Evolutionary conservation across 768 basidiomycete species (phyloP).

Genomic region (Ramaria sp.): DNA sequence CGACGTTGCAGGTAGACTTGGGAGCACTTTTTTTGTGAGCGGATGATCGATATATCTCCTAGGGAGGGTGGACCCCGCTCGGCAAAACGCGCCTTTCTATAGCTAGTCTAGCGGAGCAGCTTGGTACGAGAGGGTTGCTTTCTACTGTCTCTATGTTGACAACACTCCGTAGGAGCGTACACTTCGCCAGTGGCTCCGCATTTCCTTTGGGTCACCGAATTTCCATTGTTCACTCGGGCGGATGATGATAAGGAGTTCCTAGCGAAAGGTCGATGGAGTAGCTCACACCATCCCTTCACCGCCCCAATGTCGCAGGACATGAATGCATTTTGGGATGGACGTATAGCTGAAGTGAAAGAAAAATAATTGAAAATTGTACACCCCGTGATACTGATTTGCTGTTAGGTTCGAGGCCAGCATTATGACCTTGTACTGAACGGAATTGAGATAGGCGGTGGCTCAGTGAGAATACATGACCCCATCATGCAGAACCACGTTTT

Average conservation of each 20-base stretch:
- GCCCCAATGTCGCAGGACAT: slow-evolving; percentile 92
- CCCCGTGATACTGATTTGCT: slow-evolving; percentile 6
- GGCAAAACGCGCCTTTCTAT: slow-evolving; percentile 61
- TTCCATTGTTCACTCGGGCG: slow-evolving; percentile 80
- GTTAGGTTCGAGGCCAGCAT: slow-evolving; percentile 84
- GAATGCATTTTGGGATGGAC: slow-evolving; percentile 58
- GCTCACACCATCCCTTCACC: slow-evolving; percentile 93
- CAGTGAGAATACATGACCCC: slow-evolving; percentile 86
- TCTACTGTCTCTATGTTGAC: slow-evolving; percentile 11
- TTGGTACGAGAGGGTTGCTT: slow-evolving; percentile 33
- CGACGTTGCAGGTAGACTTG: not conserved
- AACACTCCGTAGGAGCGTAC: slow-evolving; percentile 37
- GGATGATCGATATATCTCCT: slow-evolving; percentile 7
- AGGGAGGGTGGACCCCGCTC: slow-evolving; percentile 83
- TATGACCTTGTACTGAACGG: slow-evolving; percentile 95
- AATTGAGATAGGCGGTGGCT: slow-evolving; percentile 88
- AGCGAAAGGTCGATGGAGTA: slow-evolving; percentile 82
- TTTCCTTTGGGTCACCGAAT: slow-evolving; percentile 94
- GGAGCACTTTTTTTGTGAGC: not conserved
- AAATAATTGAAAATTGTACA: not conserved
- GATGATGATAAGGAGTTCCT: slow-evolving; percentile 83
- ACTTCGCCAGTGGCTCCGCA: slow-evolving; percentile 49
- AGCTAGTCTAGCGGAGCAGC: slow-evolving; percentile 51
- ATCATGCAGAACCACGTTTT: slow-evolving; percentile 80
- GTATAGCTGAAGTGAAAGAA: slow-evolving; percentile 37